Evolutionary conservation across 495 filamentous ascomycete genomes (phyloP).

Genomic region (Amorphotheca resinae): DNA sequence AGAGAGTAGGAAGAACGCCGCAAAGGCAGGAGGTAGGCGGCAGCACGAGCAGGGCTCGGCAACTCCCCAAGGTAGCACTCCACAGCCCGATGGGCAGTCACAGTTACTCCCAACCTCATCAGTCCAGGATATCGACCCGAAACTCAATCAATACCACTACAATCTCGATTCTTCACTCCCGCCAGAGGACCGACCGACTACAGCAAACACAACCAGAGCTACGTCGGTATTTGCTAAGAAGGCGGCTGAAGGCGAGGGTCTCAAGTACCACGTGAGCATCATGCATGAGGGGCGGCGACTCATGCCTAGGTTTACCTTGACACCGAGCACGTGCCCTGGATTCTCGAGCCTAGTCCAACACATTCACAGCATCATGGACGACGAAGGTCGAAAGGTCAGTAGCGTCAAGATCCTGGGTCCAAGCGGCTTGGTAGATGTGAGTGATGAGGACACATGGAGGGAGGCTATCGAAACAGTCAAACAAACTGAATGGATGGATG

Average conservation of each 20-base stretch:
- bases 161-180: conserved; percentile 1
- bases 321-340: conserved; percentile 1
- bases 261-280: conserved; percentile 10
- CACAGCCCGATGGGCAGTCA: neutral
- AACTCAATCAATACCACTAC: conserved; percentile 9
- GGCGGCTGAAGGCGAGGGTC: neutral
- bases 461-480: conserved; percentile 30
- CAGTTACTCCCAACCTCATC: neutral
- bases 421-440: conserved; percentile 27
- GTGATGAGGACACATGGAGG: conserved; percentile 34
- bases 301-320: conserved; percentile 6
- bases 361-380: conserved; percentile 7
- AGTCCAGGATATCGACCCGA: conserved; percentile 9
- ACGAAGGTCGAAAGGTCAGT: conserved; percentile 12
- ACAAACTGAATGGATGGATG: conserved; percentile 42
- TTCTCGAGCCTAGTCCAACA: conserved; percentile 13
- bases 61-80: conserved; percentile 1
- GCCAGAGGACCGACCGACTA: neutral
- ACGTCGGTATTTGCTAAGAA: neutral
- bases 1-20: conserved; percentile 34
- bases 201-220: neutral
- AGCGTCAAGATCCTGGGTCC: conserved; percentile 16
- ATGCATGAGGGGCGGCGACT: conserved; percentile 6
- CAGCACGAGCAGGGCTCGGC: neutral
- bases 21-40: neutral